phyloP scores from a whole-genome alignment of 768 basidiomycete species.

The Mycena metata region DNA sequence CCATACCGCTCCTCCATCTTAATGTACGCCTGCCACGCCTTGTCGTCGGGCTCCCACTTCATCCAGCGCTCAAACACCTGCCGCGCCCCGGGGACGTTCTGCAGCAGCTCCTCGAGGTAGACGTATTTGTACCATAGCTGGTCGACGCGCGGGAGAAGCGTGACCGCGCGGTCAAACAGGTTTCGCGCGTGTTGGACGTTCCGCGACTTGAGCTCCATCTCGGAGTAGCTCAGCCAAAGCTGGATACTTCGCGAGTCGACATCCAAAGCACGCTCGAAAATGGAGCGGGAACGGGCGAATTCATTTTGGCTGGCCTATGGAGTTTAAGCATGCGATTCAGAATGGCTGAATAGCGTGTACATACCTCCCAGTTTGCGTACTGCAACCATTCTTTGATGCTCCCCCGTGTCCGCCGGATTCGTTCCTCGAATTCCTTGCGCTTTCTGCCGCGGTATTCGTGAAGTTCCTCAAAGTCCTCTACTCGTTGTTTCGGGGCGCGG shows the following conservation, averaged over 20 bases:
- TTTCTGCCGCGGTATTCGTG: constrained; percentile 94
- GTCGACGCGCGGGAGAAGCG: constrained; percentile 94
- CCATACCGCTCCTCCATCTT: constrained; percentile 96
- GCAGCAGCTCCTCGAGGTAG: constrained; percentile 95
- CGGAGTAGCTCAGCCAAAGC: constrained; percentile 94
- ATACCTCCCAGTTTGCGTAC: constrained; percentile 88
- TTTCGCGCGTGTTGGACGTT: constrained; percentile 98
- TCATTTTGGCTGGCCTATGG: constrained; percentile 93
- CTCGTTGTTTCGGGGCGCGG: constrained; percentile 92
- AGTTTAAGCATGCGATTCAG: constrained; percentile 16
- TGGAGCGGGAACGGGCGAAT: constrained; percentile 93
- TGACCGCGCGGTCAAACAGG: constrained; percentile 96
- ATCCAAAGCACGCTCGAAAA: constrained; percentile 97
- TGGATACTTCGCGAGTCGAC: constrained; percentile 92
- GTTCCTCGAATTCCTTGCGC: constrained; percentile 94
- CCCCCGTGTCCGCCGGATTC: constrained; percentile 82
- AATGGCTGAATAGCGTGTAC: constrained; percentile 32
- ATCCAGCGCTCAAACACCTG: constrained; percentile 99
- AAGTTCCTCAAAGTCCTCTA: constrained; percentile 94
- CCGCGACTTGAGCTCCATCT: constrained; percentile 98
- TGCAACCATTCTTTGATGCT: constrained; percentile 92
- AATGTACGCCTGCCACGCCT: constrained; percentile 99
- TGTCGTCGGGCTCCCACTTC: constrained; percentile 99
- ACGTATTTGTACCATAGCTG: constrained; percentile 99
- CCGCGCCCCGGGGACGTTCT: constrained; percentile 95